These are phyloP conservation scores for Trichosanthes cucumerina DNA, from an alignment of 306 rosid species.

Conservation along the genomic window DNA sequence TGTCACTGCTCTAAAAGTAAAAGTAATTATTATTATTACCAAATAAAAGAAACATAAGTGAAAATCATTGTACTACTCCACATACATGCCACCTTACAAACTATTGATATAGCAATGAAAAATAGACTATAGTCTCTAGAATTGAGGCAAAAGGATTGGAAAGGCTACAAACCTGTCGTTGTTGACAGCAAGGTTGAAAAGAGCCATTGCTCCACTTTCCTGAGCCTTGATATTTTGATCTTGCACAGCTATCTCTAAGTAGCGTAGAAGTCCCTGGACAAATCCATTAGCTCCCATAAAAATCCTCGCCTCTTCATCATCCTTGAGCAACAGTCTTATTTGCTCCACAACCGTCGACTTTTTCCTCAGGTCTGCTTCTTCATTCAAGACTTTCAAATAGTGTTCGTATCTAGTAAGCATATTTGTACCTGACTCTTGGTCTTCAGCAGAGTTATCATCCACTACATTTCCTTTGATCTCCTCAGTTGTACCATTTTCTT, in stretches of 20 bases:
- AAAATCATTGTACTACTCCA: neutral
- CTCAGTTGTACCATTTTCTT: slow-evolving; percentile 46
- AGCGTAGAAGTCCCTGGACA: slow-evolving; percentile 62
- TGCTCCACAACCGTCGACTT: slow-evolving; percentile 60
- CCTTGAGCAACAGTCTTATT: slow-evolving; percentile 58
- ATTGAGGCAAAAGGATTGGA: neutral
- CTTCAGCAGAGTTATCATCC: slow-evolving; percentile 37
- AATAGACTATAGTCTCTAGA: neutral
- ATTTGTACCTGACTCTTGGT: slow-evolving; percentile 35
- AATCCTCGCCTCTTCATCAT: slow-evolving; percentile 76
- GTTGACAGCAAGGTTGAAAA: slow-evolving; percentile 93
- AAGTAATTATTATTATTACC: neutral
- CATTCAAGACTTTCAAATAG: slow-evolving; percentile 50
- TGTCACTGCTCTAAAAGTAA: neutral
- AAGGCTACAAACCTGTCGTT: slow-evolving; percentile 51
- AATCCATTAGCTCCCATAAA: slow-evolving; percentile 93
- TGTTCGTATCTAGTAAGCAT: slow-evolving; percentile 28
- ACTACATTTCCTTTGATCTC: slow-evolving; percentile 43
- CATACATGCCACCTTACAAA: neutral
- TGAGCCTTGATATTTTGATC: slow-evolving; percentile 48
- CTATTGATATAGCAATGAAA: neutral
- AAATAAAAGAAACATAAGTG: neutral
- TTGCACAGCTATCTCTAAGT: slow-evolving; percentile 48
- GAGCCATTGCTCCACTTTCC: slow-evolving; percentile 97
- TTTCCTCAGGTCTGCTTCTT: slow-evolving; percentile 40